phyloP scores from a whole-genome alignment of 2,329 filamentous ascomycete species.

The Colletotrichum sp. region DNA sequence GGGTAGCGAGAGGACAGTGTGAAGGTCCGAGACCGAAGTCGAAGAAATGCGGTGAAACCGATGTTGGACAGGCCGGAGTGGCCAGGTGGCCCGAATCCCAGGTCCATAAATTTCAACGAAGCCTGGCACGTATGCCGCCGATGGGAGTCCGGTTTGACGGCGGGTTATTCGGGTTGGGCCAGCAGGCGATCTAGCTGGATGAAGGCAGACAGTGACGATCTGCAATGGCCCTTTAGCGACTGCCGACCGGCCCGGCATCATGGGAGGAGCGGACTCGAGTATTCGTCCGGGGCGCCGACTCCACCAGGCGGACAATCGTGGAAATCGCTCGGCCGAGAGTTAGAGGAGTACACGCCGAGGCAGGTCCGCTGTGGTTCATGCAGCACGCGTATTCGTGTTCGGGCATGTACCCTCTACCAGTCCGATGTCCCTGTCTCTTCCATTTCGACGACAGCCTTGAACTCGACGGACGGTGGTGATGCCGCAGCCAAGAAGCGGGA shows the following conservation, averaged over 20 bases:
- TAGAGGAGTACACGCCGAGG: not conserved
- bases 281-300: slow-evolving; percentile 4
- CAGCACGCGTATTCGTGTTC: slow-evolving; percentile 9
- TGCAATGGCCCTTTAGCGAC: not conserved
- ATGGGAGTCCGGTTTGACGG: not conserved
- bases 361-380: not conserved
- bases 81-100: not conserved
- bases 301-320: not conserved
- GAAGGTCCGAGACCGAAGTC: slow-evolving; percentile 4
- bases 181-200: not conserved
- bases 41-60: not conserved
- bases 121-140: not conserved
- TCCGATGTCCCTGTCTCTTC: not conserved
- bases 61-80: not conserved
- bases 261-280: not conserved
- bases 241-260: slow-evolving; percentile 11
- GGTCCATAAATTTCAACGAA: not conserved
- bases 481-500: not conserved
- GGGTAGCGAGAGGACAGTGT: not conserved
- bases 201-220: not conserved
- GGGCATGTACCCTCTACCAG: not conserved
- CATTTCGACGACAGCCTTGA: not conserved
- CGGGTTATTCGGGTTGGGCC: not conserved
- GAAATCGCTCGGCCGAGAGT: slow-evolving; percentile 1
- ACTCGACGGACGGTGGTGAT: not conserved